Evolutionary conservation across 2,329 filamentous ascomycete genomes (phyloP).

Genomic region (Alternaria sp.): DNA sequence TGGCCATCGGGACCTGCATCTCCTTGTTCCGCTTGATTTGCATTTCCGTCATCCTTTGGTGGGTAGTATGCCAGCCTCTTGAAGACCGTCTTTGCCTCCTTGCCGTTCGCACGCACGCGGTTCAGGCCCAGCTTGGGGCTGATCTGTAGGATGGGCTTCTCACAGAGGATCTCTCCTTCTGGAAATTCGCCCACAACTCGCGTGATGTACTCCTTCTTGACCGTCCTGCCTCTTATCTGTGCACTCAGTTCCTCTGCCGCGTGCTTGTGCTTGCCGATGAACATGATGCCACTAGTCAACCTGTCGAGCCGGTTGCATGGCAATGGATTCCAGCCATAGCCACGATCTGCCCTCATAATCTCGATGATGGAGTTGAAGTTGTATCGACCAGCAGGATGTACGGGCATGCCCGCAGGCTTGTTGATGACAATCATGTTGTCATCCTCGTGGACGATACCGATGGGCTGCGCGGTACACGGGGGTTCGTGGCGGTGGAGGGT

Average conservation of each 20-base stretch:
- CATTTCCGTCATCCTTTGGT: conserved; percentile 49
- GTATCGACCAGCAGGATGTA: conserved; percentile 94
- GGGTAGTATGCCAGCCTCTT: conserved; percentile 92
- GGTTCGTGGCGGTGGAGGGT: conserved; percentile 96
- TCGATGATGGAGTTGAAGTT: conserved; percentile 94
- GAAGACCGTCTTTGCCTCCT: conserved; percentile 89
- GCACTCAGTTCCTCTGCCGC: conserved; percentile 79
- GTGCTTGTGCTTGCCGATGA: conserved; percentile 85
- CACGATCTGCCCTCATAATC: conserved; percentile 83
- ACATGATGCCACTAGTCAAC: conserved; percentile 97
- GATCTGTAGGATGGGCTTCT: conserved; percentile 92
- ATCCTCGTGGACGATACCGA: conserved; percentile 88
- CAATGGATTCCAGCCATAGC: conserved; percentile 65
- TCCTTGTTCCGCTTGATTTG: conserved; percentile 19
- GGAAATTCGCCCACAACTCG: conserved; percentile 92
- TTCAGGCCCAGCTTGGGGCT: conserved; percentile 95
- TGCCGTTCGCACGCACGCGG: conserved; percentile 90
- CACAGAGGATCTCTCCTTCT: conserved; percentile 87
- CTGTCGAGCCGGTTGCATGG: conserved; percentile 94
- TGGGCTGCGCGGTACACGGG: conserved; percentile 81
- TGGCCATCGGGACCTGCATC: conserved; percentile 43
- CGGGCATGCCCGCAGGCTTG: conserved; percentile 93
- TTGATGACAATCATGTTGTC: conserved; percentile 95
- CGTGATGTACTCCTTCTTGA: conserved; percentile 95
- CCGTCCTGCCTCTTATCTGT: conserved; percentile 80